Percentiles rank a stretch among this genome's conserved stretches.
Evolutionary conservation across 2,329 filamentous ascomycete species (phyloP).

Genomic region (Botrytis sinoallii): DNA sequence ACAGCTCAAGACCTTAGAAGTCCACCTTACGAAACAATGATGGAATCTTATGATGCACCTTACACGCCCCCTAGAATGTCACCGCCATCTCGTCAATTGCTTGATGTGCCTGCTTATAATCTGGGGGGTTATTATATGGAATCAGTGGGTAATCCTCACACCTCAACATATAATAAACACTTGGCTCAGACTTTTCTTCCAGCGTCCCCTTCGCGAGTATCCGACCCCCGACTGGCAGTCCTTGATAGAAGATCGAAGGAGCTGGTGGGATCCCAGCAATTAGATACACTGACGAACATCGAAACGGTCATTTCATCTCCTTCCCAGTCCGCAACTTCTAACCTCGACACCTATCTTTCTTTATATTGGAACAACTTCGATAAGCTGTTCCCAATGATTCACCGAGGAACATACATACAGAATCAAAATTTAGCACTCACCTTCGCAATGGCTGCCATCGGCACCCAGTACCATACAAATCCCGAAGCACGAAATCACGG

Average conservation of each 20-base stretch:
- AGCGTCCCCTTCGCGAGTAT: slow-evolving; percentile 33
- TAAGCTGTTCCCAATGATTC: slow-evolving; percentile 32
- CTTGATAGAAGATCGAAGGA: slow-evolving; percentile 29
- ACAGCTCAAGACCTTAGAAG: slow-evolving; percentile 31
- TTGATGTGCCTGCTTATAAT: slow-evolving; percentile 30
- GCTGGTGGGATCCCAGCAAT: slow-evolving; percentile 26
- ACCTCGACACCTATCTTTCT: slow-evolving; percentile 32
- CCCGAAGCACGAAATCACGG: slow-evolving; percentile 32
- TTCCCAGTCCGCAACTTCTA: slow-evolving; percentile 22
- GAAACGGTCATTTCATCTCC: slow-evolving; percentile 20
- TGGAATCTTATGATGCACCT: slow-evolving; percentile 31
- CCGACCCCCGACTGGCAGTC: slow-evolving; percentile 32
- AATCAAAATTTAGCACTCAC: slow-evolving; percentile 28
- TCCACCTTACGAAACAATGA: slow-evolving; percentile 29
- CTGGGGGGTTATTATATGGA: slow-evolving; percentile 34
- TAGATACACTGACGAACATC: slow-evolving; percentile 24
- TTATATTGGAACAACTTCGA: slow-evolving; percentile 35
- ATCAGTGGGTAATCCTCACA: slow-evolving; percentile 38
- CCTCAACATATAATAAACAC: slow-evolving; percentile 34
- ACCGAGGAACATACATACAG: slow-evolving; percentile 32
- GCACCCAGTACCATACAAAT: slow-evolving; percentile 35
- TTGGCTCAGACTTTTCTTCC: slow-evolving; percentile 34
- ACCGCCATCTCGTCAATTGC: slow-evolving; percentile 30
- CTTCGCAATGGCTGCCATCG: slow-evolving; percentile 35
- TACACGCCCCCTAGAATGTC: slow-evolving; percentile 32